Conservation (phyloP, 768 basidiomycete genomes). For the Tulasnella sp. region DNA sequence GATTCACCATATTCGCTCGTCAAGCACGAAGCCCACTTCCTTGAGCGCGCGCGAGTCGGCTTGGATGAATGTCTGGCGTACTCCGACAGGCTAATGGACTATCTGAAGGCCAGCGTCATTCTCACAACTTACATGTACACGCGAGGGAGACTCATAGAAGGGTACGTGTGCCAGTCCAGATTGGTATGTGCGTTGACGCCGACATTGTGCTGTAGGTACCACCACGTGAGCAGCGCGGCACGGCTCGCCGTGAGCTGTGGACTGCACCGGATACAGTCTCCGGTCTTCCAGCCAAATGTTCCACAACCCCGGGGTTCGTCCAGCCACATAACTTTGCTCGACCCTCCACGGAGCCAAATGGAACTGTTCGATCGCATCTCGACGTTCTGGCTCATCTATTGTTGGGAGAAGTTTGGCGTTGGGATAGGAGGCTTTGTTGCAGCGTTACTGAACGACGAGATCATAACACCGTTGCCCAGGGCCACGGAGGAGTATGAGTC, state of each 20-base stretch:
- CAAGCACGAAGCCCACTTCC: conserved; percentile 15
- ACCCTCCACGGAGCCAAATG: not conserved
- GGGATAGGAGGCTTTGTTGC: conserved; percentile 1
- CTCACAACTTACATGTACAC: conserved; percentile 8
- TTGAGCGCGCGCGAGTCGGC: conserved; percentile 9
- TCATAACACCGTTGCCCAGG: conserved; percentile 1
- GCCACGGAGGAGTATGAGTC: conserved; percentile 1
- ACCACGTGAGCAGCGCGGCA: conserved; percentile 47
- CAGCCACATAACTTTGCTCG: not conserved
- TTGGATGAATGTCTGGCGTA: conserved; percentile 15
- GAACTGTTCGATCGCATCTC: conserved; percentile 11
- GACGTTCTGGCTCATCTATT: conserved; percentile 15
- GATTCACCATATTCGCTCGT: not conserved
- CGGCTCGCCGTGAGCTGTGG: conserved; percentile 61
- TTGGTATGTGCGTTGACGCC: not conserved
- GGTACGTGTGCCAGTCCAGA: not conserved
- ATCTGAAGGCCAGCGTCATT: not conserved
- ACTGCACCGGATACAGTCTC: conserved; percentile 26
- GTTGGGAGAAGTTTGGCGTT: conserved; percentile 3
- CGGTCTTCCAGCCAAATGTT: not conserved
- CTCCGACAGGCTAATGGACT: conserved; percentile 14
- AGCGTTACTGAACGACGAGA: not conserved
- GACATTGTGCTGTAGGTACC: not conserved
- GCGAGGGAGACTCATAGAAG: conserved; percentile 9
- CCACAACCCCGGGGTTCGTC: not conserved